Conservation (phyloP, 2,329 filamentous ascomycete genomes). For the Fusarium brachygibbosum region DNA sequence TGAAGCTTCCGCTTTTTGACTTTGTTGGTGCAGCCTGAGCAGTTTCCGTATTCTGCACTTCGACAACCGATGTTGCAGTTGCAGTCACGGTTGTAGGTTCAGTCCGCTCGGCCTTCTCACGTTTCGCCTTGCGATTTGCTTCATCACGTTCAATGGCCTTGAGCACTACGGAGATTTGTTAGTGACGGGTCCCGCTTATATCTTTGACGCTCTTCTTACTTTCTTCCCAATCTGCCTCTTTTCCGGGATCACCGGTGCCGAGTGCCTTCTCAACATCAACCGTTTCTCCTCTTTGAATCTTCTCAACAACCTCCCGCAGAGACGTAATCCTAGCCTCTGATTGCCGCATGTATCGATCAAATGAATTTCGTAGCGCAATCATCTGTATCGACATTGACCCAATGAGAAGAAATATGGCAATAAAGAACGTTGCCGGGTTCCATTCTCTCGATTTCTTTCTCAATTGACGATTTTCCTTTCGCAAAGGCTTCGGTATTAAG, state of each 20-base stretch:
- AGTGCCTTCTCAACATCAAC: slow-evolving; percentile 88
- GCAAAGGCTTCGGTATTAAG: slow-evolving; percentile 76
- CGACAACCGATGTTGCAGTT: slow-evolving; percentile 22
- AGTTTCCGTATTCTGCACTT: slow-evolving; percentile 25
- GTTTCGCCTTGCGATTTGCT: slow-evolving; percentile 61
- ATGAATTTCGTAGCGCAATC: slow-evolving; percentile 83
- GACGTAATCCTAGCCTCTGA: slow-evolving; percentile 83
- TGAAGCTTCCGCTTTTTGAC: slow-evolving; percentile 53
- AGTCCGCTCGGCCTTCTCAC: slow-evolving; percentile 55
- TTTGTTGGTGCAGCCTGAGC: slow-evolving; percentile 46
- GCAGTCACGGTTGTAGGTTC: slow-evolving; percentile 37
- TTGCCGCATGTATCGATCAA: slow-evolving; percentile 77
- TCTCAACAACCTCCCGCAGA: slow-evolving; percentile 80
- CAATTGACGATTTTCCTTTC: slow-evolving; percentile 57
- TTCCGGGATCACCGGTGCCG: slow-evolving; percentile 80
- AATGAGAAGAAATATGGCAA: slow-evolving; percentile 85
- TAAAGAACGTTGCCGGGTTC: slow-evolving; percentile 87
- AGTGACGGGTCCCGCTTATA: slow-evolving; percentile 16
- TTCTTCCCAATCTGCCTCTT: slow-evolving; percentile 90
- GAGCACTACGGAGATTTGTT: slow-evolving; percentile 64
- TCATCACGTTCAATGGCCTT: slow-evolving; percentile 76
- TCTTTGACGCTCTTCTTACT: slow-evolving; percentile 62
- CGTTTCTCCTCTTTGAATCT: slow-evolving; percentile 77
- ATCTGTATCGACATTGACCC: slow-evolving; percentile 97
- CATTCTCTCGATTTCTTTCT: slow-evolving; percentile 71